Evolutionary conservation across 78 protist species (phyloP), one percentile per base, ranked within the genome.

Genomic region (Monocercomonoides exilis): DNA sequence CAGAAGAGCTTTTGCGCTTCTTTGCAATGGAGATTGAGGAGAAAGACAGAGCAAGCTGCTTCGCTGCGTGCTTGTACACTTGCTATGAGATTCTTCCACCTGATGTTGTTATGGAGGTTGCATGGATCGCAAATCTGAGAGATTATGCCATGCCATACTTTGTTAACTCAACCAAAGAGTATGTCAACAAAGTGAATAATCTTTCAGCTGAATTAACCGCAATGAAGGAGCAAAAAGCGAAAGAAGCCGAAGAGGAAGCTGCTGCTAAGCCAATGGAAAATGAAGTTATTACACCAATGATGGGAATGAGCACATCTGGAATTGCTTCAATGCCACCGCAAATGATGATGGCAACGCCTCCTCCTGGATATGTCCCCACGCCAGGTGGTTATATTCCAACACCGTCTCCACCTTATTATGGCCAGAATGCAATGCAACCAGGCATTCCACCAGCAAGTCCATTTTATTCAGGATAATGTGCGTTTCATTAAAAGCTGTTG

Each of bases 61-160:
- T 98, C 89, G 93, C 98, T 0, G 98, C 99, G 3, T n/a, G 89
- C 45, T 92, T 98, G 46, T 96, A 45, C 94, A 89, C 96, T 4
- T 98, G 99, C 94, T 98, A 94, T 92, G 97, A 96, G 79, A 89
- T 93, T 33, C 46, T 96, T 41, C 88, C 90, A 41, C 96, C 95
- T 46, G 99, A 96, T 44, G 97, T 95, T 0, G 99, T 94, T 21
- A 43, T 97, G 45, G 99, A 99, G 94, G 90, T 95, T 2, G 97
- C 99, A 0, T 99, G 99, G 99, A 85, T 95, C 86, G 46, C 96
- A 91, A 85, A 91, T 81, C 86, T 97, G 45, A 77, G 88, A 82
- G 99, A 98, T 91, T 92, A 87, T 81, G 96, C 96, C n/a, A 96
- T 97, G 98, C 99, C 99, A 41, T 98, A 86, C 95, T 35, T 97